A percentile compares a stretch with the other conserved stretches of the same genome.
These are phyloP conservation scores for Sanghuangporus weigelae DNA, from an alignment of 1,284 basidiomycete species.

Conservation along the genomic window DNA sequence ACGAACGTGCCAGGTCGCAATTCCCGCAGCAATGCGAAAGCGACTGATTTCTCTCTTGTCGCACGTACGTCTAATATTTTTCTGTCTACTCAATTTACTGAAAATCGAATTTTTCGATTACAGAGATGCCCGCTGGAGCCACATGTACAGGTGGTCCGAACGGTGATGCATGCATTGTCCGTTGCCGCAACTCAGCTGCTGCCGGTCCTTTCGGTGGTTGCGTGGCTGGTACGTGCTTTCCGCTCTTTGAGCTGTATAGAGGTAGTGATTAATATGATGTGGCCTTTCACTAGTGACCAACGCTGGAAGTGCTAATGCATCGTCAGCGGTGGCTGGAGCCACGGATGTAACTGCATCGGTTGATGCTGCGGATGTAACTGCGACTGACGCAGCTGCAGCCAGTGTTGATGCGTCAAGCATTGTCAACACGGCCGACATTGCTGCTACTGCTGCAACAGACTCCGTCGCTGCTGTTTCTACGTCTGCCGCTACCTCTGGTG, in stretches of 20 bases:
- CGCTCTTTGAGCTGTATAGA: neutral
- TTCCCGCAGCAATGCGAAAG: constrained; percentile 22
- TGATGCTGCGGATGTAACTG: neutral
- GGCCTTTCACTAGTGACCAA: neutral
- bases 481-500: neutral
- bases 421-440: neutral
- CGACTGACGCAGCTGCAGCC: neutral
- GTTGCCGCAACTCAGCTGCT: constrained; percentile 21
- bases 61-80: constrained; percentile 15
- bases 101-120: neutral
- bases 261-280: neutral
- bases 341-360: neutral
- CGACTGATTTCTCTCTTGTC: constrained; percentile 23
- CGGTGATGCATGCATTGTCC: constrained; percentile 23
- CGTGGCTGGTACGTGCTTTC: constrained; percentile 14
- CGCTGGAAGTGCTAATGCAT: neutral
- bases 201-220: constrained; percentile 25
- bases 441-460: neutral
- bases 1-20: constrained; percentile 22
- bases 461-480: neutral
- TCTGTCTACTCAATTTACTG: neutral
- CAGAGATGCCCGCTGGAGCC: constrained; percentile 19
- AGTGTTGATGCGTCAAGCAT: neutral
- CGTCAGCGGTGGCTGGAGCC: neutral
- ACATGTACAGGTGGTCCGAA: constrained; percentile 22